These are phyloP conservation scores for Clitopilus passeckerianus DNA, from an alignment of 768 basidiomycete species.

Conservation along the genomic window DNA sequence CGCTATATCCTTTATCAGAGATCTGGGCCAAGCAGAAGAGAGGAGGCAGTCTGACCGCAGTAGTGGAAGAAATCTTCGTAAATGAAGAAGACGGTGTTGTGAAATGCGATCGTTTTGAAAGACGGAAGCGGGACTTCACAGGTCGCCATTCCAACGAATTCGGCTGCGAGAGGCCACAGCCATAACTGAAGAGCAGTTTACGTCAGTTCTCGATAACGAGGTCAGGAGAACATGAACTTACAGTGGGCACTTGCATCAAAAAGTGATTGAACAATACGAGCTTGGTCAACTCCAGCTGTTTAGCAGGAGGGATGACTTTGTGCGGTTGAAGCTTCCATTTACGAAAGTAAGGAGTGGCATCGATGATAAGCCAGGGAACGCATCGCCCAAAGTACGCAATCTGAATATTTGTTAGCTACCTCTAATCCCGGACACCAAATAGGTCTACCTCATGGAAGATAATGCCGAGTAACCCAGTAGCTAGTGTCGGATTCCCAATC, in stretches of 20 bases:
- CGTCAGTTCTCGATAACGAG: not conserved
- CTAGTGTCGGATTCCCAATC: slow-evolving; percentile 86
- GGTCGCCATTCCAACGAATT: slow-evolving; percentile 88
- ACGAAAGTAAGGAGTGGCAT: slow-evolving; percentile 88
- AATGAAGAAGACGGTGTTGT: slow-evolving; percentile 86
- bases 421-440: not conserved
- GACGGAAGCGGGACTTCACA: slow-evolving; percentile 91
- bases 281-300: slow-evolving; percentile 96
- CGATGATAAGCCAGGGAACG: slow-evolving; percentile 94
- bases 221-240: slow-evolving; percentile 30
- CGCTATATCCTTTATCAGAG: slow-evolving; percentile 33
- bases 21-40: not conserved
- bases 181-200: slow-evolving; percentile 42
- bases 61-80: slow-evolving; percentile 97
- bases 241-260: slow-evolving; percentile 87
- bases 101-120: slow-evolving; percentile 61
- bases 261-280: slow-evolving; percentile 93
- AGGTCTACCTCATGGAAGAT: slow-evolving; percentile 82
- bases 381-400: slow-evolving; percentile 94
- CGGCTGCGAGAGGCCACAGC: slow-evolving; percentile 90
- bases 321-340: slow-evolving; percentile 90
- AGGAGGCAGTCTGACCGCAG: slow-evolving; percentile 39
- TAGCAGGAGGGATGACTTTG: slow-evolving; percentile 72
- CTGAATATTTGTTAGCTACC: slow-evolving; percentile 30
- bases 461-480: slow-evolving; percentile 92